Evolutionary conservation across 495 filamentous ascomycete genomes (phyloP).

Genomic region (Aspergillus wentii): DNA sequence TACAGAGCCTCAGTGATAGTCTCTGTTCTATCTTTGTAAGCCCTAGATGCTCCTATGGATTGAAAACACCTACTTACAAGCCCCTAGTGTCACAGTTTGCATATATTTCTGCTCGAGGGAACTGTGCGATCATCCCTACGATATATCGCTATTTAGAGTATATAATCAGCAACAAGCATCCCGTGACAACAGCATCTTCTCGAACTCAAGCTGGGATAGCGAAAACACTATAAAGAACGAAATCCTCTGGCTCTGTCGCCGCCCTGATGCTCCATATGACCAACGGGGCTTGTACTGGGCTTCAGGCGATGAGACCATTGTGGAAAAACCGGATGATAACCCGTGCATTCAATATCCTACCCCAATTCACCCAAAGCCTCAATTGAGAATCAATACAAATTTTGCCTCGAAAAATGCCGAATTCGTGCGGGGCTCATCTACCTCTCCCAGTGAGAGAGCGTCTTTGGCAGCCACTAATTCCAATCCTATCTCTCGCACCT

Average conservation of each 20-base stretch:
- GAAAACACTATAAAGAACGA: slow-evolving; percentile 39
- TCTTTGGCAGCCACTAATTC: slow-evolving; percentile 13
- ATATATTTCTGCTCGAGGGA: slow-evolving; percentile 37
- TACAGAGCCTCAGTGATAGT: slow-evolving; percentile 34
- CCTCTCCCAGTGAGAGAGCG: slow-evolving; percentile 20
- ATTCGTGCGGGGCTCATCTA: slow-evolving; percentile 23
- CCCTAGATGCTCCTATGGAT: not conserved
- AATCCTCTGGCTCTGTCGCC: slow-evolving; percentile 35
- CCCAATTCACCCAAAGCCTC: slow-evolving; percentile 26
- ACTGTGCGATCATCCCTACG: slow-evolving; percentile 38
- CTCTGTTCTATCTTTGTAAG: slow-evolving; percentile 35
- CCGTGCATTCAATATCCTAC: slow-evolving; percentile 33
- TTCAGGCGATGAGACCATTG: slow-evolving; percentile 18
- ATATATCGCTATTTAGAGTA: slow-evolving; percentile 36
- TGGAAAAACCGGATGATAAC: slow-evolving; percentile 25
- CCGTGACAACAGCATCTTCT: slow-evolving; percentile 32
- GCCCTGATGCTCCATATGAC: slow-evolving; percentile 28
- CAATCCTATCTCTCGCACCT: slow-evolving; percentile 29
- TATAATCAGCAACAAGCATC: slow-evolving; percentile 19
- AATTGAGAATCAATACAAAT: slow-evolving; percentile 26
- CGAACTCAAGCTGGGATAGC: slow-evolving; percentile 35
- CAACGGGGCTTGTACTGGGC: slow-evolving; percentile 24
- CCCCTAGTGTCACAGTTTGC: slow-evolving; percentile 30
- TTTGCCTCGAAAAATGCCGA: slow-evolving; percentile 24
- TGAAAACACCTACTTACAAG: slow-evolving; percentile 4